These are phyloP conservation scores for Phytophthora idaei DNA, from an alignment of 352 stramenopile species.

Conservation along the genomic window DNA sequence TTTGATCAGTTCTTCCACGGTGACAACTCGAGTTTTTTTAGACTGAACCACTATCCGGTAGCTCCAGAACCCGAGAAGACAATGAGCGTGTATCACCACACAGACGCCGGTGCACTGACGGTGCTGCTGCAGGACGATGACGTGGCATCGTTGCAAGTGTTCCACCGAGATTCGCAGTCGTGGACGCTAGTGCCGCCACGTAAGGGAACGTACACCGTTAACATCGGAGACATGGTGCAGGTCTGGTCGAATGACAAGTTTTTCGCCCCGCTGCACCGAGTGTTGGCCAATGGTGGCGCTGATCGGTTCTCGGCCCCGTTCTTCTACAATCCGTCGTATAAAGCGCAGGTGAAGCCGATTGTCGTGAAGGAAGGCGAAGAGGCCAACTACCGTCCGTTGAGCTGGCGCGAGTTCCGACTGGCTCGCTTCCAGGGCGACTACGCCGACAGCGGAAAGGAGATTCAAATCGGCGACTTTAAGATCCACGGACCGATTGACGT, in stretches of 20 bases:
- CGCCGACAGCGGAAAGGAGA: slow-evolving; percentile 90
- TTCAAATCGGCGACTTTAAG: slow-evolving; percentile 90
- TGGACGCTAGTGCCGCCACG: slow-evolving; percentile 55
- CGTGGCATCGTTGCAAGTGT: slow-evolving; percentile 57
- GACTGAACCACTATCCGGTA: slow-evolving; percentile 92
- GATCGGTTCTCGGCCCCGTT: slow-evolving; percentile 65
- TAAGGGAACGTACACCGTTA: slow-evolving; percentile 58
- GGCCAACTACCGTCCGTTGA: slow-evolving; percentile 71
- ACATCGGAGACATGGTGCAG: slow-evolving; percentile 66
- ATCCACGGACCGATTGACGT: slow-evolving; percentile 19
- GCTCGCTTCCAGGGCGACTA: slow-evolving; percentile 92
- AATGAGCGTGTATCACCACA: slow-evolving; percentile 66
- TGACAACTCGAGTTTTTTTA: slow-evolving; percentile 89
- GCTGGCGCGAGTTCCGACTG: slow-evolving; percentile 90
- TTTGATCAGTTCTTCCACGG: slow-evolving; percentile 68
- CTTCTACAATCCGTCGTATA: slow-evolving; percentile 79
- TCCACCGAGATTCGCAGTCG: slow-evolving; percentile 49
- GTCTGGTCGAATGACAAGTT: slow-evolving; percentile 66
- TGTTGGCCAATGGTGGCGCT: slow-evolving; percentile 39
- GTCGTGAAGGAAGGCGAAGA: slow-evolving; percentile 33
- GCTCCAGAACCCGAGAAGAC: slow-evolving; percentile 43
- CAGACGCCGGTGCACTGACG: slow-evolving; percentile 60
- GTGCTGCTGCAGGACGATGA: slow-evolving; percentile 67
- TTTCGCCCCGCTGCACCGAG: slow-evolving; percentile 49
- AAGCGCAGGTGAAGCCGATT: slow-evolving; percentile 66